These are phyloP conservation scores for Helichrysum umbraculigerum DNA, from an alignment of 129 eudicot species.

Conservation along the genomic window DNA sequence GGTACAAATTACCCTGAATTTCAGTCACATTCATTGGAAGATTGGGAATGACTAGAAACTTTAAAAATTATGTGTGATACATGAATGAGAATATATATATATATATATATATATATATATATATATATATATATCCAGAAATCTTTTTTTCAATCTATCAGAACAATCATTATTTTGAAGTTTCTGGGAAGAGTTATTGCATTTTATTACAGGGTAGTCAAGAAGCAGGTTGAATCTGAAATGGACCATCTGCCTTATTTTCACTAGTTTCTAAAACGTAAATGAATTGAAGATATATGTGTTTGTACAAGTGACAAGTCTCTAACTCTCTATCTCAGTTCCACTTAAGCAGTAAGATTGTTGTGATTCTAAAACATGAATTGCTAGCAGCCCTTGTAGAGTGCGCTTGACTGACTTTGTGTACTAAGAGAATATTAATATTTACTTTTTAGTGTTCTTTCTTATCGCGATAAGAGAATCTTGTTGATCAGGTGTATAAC, in stretches of 20 bases:
- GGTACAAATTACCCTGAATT: no score
- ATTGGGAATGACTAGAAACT: no score
- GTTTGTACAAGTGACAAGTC: no score
- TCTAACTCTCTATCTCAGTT: background rate
- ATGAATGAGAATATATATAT: no score
- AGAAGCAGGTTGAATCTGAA: background rate
- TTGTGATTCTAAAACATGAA: conserved; percentile 11
- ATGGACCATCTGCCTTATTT: background rate
- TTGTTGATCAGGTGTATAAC: conserved; percentile 14
- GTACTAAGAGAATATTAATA: conserved; percentile 10
- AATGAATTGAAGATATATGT: background rate
- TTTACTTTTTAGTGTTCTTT: background rate
- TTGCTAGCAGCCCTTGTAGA: background rate
- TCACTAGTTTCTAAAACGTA: background rate
- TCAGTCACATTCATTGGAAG: no score
- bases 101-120: no score
- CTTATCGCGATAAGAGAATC: conserved; percentile 29
- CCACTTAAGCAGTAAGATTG: conserved; percentile 28
- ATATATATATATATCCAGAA: no score
- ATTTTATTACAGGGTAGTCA: background rate
- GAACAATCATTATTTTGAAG: no score
- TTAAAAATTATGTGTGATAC: no score
- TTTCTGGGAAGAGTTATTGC: background rate
- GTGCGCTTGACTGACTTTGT: conserved; percentile 2
- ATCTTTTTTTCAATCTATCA: no score